These are phyloP conservation scores for Huntiella savannae DNA, from an alignment of 2,329 filamentous ascomycete species.

Conservation along the genomic window DNA sequence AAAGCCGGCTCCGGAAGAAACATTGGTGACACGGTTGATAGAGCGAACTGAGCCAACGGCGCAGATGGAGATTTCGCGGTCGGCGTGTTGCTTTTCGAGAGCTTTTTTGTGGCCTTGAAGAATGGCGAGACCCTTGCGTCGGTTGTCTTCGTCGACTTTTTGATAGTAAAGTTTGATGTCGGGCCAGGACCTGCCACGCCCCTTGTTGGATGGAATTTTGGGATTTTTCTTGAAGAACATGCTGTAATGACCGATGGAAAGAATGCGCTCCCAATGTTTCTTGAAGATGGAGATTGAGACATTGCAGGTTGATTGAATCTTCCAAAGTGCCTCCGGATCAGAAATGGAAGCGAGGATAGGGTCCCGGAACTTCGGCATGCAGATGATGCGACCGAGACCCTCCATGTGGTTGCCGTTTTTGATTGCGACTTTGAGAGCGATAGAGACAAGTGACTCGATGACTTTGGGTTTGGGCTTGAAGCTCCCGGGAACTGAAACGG, in stretches of 20 bases:
- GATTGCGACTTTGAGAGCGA: too few relatives aligned
- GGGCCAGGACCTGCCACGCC: neutral
- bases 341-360: too few relatives aligned
- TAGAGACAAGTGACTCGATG: too few relatives aligned
- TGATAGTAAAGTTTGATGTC: neutral
- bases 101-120: neutral
- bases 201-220: neutral
- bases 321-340: too few relatives aligned
- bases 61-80: neutral
- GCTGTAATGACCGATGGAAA: neutral
- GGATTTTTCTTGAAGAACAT: neutral
- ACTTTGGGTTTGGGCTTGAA: too few relatives aligned
- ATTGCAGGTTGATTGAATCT: too few relatives aligned
- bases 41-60: neutral
- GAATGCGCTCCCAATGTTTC: neutral
- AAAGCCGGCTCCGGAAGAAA: too few relatives aligned
- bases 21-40: slow-evolving; percentile 6
- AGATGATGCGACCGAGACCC: too few relatives aligned
- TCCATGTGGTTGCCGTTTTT: too few relatives aligned
- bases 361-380: too few relatives aligned
- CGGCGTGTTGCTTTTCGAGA: neutral
- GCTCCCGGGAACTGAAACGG: too few relatives aligned
- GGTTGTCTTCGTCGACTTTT: neutral
- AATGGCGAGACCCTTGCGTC: neutral
- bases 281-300: too few relatives aligned